Evolutionary conservation across 2,329 filamentous ascomycete genomes (phyloP).

Genomic region (Endocalyx cinctus): DNA sequence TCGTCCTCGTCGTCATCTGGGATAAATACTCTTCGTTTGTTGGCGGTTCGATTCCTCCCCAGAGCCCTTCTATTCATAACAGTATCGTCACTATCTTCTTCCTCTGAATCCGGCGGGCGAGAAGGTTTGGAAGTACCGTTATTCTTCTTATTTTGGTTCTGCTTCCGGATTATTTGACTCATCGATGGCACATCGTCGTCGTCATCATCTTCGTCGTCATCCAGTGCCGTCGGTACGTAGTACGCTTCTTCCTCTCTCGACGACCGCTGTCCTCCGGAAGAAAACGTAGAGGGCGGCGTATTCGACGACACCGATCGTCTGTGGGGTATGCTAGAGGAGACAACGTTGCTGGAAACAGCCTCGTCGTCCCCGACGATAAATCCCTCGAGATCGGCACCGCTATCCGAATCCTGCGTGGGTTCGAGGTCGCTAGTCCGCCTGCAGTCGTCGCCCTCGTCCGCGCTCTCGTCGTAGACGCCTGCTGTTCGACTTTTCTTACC

Average conservation of each 20-base stretch:
- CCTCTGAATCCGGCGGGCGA: conserved; percentile 2
- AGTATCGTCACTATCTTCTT: conserved; percentile 9
- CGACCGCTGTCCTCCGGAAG: no score
- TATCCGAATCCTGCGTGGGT: conserved; percentile 29
- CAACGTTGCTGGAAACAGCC: conserved; percentile 22
- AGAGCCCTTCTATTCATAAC: conserved; percentile 9
- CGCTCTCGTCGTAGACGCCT: conserved; percentile 27
- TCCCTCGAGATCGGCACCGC: conserved; percentile 25
- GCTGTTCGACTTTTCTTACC: conserved; percentile 5
- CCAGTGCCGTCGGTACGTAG: conserved; percentile 18
- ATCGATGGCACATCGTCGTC: conserved; percentile 23
- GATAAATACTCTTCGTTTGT: conserved; percentile 5
- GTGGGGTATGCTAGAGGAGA: conserved; percentile 19
- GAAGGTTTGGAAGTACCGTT: conserved; percentile 4
- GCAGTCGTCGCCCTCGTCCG: conserved; percentile 30
- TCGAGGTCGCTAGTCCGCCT: conserved; percentile 31
- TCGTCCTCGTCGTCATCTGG: conserved; percentile 10
- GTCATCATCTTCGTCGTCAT: conserved; percentile 16
- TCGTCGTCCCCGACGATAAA: conserved; percentile 28
- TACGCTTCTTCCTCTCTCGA: conserved; percentile 9
- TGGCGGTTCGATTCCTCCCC: conserved; percentile 1
- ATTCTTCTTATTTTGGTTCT: no score
- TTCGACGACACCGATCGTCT: conserved; percentile 15
- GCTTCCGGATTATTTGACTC: conserved; percentile 20
- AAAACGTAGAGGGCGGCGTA: no score